Percentiles rank a stretch among this genome's conserved stretches.
Evolutionary conservation across 352 stramenopile species (phyloP).

Genomic region (Thalassiosira delicatula): DNA sequence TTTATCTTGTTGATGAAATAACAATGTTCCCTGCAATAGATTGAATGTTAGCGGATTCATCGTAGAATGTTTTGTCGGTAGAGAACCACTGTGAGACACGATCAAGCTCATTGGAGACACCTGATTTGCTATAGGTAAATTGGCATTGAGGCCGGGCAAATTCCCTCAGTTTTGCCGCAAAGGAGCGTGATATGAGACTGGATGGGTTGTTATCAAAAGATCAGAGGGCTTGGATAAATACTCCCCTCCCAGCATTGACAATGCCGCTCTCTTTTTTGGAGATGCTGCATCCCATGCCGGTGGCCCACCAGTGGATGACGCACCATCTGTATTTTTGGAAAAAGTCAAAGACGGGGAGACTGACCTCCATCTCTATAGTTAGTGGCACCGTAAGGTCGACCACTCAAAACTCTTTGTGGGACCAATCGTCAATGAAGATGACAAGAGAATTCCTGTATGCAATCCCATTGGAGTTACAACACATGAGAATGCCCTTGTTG

Average conservation of each 20-base stretch:
- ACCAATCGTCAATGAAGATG: conserved; percentile 28
- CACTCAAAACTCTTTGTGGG: conserved; percentile 5
- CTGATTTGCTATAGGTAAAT: too few relatives aligned
- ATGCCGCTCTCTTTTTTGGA: conserved; percentile 11
- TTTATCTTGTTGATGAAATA: too few relatives aligned
- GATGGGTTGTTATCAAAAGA: neutral
- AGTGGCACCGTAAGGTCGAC: conserved; percentile 15
- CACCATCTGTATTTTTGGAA: neutral
- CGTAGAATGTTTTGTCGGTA: conserved; percentile 16
- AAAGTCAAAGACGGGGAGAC: conserved; percentile 23
- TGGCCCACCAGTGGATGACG: conserved; percentile 31
- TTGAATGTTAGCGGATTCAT: conserved; percentile 6
- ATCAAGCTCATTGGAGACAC: conserved; percentile 19
- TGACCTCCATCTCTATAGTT: conserved; percentile 8
- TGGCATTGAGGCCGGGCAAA: neutral
- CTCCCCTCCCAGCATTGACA: neutral
- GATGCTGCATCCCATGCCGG: conserved; percentile 36
- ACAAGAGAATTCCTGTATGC: conserved; percentile 27
- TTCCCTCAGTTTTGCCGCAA: neutral
- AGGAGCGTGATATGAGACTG: neutral
- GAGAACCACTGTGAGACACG: conserved; percentile 30
- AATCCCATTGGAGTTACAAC: conserved; percentile 23
- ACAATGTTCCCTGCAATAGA: neutral
- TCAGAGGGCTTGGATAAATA: neutral
- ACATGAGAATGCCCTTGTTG: conserved; percentile 3